Base-by-base conservation (phyloP, 1,139 yeast species). In the Yamadazyma trypodendri region DNA sequence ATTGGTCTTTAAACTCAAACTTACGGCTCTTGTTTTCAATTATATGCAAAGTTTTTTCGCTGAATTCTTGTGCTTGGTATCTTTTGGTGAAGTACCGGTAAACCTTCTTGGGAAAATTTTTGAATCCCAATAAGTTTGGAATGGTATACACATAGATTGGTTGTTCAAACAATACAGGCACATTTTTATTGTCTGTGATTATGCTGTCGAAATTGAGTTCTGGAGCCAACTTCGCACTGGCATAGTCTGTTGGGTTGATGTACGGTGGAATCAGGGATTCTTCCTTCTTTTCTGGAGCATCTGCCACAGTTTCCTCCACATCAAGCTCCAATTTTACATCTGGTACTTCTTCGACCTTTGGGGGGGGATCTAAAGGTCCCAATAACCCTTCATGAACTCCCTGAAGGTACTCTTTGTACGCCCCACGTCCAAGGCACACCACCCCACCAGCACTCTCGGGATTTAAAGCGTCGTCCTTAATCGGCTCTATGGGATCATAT, bases 361-460 rank as follows among this genome's bases (percentile, higher is more conserved):
- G 29, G 39, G 95, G 94, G 40, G 74, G 73, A 21, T 83, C 89
- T 42, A 90, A 65, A 2, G 97, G 97, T 0, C 98, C 98, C 36
- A 94, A 64, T 56, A 94, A 72, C 7, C 98, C 99, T 63, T 94
- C 98, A 53, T 92, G 97, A 8, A 94, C 60, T 6, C 98, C 99
- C 36, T 78, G 75, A 40, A 94, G 60, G 56, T 87, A 94, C 65
- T 94, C 99, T 59, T 90, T 92, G 60, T 79, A 92, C 0, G 97
- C 92, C 40, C 98, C 98, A 56, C 99, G 75, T 2, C 99, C 99
- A 23, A 94, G 67, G 58, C 97, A 87, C 17, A 94, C 75, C 11
- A 89, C 83, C 35, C 98, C 98, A 15, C 97, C 97, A 7, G 83
- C 77, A 4, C 28, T 31, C 21, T 68, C 59, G 8, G 58, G 53